These are phyloP conservation scores for Phaeosphaeria sp. DNA, from an alignment of 2,329 filamentous ascomycete species.

Conservation along the genomic window DNA sequence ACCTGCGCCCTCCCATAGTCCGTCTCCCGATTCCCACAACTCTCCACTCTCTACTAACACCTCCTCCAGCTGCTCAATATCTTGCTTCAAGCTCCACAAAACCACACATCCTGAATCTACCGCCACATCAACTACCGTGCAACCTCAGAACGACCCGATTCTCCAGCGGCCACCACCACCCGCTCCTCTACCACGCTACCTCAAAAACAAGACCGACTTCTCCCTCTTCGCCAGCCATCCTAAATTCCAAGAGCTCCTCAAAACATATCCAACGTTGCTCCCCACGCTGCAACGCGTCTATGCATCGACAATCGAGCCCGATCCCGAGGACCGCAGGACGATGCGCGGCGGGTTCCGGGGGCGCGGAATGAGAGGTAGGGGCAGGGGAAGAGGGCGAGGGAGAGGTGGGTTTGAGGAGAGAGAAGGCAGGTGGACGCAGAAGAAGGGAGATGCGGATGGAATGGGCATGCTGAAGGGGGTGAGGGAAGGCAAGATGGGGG, in stretches of 20 bases:
- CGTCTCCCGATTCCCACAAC: slow-evolving; percentile 6
- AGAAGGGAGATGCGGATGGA: slow-evolving; percentile 39
- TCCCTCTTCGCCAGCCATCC: slow-evolving; percentile 36
- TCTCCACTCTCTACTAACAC: slow-evolving; percentile 9
- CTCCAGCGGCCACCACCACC: slow-evolving; percentile 36
- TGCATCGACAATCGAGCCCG: slow-evolving; percentile 42
- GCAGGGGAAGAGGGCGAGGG: slow-evolving; percentile 25
- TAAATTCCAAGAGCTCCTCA: slow-evolving; percentile 35
- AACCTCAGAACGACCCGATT: slow-evolving; percentile 5
- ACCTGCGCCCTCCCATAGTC: slow-evolving; percentile 56
- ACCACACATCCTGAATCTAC: slow-evolving; percentile 21
- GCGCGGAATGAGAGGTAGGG: slow-evolving; percentile 21
- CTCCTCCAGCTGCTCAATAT: slow-evolving; percentile 36
- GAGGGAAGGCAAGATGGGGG: slow-evolving; percentile 33
- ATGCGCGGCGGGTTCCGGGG: slow-evolving; percentile 23
- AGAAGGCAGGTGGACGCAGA: slow-evolving; percentile 34
- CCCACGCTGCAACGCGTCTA: slow-evolving; percentile 40
- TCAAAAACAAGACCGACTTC: slow-evolving; percentile 40
- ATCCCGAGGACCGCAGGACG: slow-evolving; percentile 29
- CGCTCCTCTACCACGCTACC: slow-evolving; percentile 38
- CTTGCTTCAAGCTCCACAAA: slow-evolving; percentile 43
- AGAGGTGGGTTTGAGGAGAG: slow-evolving; percentile 18
- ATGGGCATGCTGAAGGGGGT: slow-evolving; percentile 35
- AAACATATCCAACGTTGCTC: slow-evolving; percentile 31
- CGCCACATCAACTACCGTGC: slow-evolving; percentile 1